These are phyloP conservation scores for Clavariopsis aquatica DNA, from an alignment of 495 filamentous ascomycete genomes.

Conservation along the genomic window DNA sequence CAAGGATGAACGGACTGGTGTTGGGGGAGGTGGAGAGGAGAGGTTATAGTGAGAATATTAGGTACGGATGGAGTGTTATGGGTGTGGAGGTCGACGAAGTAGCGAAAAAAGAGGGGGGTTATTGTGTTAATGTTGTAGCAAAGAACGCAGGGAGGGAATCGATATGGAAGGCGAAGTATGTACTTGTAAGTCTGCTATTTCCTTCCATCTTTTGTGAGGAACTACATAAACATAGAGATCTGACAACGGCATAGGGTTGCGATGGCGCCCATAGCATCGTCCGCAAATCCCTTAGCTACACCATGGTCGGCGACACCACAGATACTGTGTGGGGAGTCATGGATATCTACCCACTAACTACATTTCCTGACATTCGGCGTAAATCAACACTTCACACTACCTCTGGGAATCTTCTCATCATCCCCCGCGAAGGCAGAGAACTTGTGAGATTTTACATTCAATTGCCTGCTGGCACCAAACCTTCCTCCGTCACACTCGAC, in stretches of 20 bases:
- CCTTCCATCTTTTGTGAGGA: neutral
- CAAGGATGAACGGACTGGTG: slow-evolving; percentile 65
- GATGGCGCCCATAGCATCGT: slow-evolving; percentile 77
- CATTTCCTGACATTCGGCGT: slow-evolving; percentile 74
- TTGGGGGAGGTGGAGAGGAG: slow-evolving; percentile 52
- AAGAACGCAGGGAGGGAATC: slow-evolving; percentile 55
- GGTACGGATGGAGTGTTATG: slow-evolving; percentile 63
- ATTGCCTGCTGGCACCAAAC: slow-evolving; percentile 55
- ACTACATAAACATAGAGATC: neutral
- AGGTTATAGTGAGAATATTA: slow-evolving; percentile 47
- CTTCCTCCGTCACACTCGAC: slow-evolving; percentile 51
- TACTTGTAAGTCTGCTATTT: slow-evolving; percentile 53
- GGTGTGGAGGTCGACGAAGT: slow-evolving; percentile 55
- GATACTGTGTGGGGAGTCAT: slow-evolving; percentile 83
- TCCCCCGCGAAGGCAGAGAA: slow-evolving; percentile 66
- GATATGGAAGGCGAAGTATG: slow-evolving; percentile 66
- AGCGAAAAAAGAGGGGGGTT: slow-evolving; percentile 47
- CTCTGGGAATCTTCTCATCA: slow-evolving; percentile 59
- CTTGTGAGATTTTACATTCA: slow-evolving; percentile 65
- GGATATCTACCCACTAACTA: slow-evolving; percentile 72
- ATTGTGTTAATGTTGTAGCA: slow-evolving; percentile 57
- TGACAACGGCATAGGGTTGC: slow-evolving; percentile 55
- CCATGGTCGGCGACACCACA: slow-evolving; percentile 72
- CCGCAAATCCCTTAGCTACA: slow-evolving; percentile 65
- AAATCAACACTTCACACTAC: slow-evolving; percentile 58